These are phyloP conservation scores for Pichia paraexigua DNA, from an alignment of 805 yeast genomes.

Conservation along the genomic window DNA sequence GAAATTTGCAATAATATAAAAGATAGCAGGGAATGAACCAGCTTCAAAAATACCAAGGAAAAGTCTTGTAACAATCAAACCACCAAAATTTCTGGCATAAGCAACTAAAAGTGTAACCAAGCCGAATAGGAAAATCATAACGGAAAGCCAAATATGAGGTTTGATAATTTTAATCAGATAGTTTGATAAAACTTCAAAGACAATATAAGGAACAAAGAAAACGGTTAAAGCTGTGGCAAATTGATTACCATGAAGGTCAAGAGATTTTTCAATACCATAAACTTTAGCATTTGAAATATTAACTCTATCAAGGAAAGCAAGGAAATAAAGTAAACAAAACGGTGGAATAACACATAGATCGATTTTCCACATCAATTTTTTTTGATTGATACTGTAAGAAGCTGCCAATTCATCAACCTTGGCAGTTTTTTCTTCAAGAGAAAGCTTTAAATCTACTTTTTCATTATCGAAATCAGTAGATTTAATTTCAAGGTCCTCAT, in stretches of 20 bases:
- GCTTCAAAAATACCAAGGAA: constrained; percentile 63
- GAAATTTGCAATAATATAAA: constrained; percentile 59
- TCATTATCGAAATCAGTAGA: not conserved
- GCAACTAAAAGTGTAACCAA: constrained; percentile 60
- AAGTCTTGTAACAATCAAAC: constrained; percentile 53
- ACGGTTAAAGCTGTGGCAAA: constrained; percentile 59
- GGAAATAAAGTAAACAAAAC: constrained; percentile 64
- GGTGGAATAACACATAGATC: constrained; percentile 69
- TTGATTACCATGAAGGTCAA: constrained; percentile 49
- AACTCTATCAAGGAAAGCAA: constrained; percentile 74
- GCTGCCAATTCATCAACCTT: constrained; percentile 31
- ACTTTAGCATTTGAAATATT: constrained; percentile 75
- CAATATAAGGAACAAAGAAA: constrained; percentile 63
- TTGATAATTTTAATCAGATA: constrained; percentile 46
- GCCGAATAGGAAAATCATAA: constrained; percentile 54
- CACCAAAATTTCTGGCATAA: constrained; percentile 48
- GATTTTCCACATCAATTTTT: constrained; percentile 51
- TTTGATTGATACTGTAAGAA: constrained; percentile 44
- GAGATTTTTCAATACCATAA: constrained; percentile 54
- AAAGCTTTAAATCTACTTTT: not conserved
- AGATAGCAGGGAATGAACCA: constrained; percentile 70
- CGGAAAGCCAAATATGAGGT: constrained; percentile 59
- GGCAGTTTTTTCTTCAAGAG: constrained; percentile 10
- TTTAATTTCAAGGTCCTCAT: not conserved
- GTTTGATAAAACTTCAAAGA: constrained; percentile 62